A percentile compares a stretch with the other conserved stretches of the same genome.
phyloP scores from a whole-genome alignment of 225 moss, liverwort and hornwort species.

The Pleurozium schreberi region DNA sequence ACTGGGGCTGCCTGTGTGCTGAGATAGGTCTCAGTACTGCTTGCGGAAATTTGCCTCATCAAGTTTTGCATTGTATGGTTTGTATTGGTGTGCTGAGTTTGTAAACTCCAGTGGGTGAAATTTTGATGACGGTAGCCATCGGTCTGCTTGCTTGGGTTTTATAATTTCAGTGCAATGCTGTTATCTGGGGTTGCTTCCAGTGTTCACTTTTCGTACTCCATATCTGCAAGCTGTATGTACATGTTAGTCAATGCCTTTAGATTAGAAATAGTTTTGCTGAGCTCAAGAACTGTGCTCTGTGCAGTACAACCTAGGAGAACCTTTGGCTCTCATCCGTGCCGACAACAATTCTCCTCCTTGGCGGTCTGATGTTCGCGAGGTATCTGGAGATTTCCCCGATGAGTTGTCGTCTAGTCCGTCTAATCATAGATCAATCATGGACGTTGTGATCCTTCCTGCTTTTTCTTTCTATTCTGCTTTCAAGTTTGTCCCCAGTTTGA shows the following conservation, averaged over 20 bases:
- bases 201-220: neutral
- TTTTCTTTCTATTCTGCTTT: neutral
- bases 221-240: neutral
- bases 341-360: constrained; percentile 97
- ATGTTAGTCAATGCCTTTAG: neutral
- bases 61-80: neutral
- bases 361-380: constrained; percentile 73
- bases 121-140: neutral
- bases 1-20: neutral
- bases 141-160: neutral
- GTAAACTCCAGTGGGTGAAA: neutral
- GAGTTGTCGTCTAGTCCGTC: neutral
- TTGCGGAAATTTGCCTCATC: no score
- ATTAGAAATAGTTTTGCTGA: neutral
- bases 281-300: neutral
- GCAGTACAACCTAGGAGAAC: constrained; percentile 76
- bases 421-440: neutral
- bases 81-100: neutral
- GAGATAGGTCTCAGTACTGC: neutral
- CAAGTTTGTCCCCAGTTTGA: neutral
- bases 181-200: neutral
- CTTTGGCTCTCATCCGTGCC: constrained; percentile 81
- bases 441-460: neutral
- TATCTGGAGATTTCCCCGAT: neutral
- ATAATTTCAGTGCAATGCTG: neutral